Evolutionary conservation across 2,329 filamentous ascomycete species (phyloP).

Genomic region (Epichloe hybrida): DNA sequence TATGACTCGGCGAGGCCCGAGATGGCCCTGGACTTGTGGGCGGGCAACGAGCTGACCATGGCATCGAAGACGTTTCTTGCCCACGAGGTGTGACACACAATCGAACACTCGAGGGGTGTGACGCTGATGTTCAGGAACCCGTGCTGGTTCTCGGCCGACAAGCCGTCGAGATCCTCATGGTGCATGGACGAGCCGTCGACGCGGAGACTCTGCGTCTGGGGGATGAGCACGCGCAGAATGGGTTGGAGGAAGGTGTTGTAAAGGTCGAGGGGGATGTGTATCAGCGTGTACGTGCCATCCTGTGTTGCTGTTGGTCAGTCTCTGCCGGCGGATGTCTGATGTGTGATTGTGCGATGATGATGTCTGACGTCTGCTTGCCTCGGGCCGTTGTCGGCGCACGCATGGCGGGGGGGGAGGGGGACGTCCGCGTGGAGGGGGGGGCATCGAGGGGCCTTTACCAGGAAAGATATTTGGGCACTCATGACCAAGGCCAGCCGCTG

Average conservation of each 20-base stretch:
- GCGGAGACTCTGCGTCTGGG: conserved; percentile 34
- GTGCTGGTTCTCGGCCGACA: conserved; percentile 44
- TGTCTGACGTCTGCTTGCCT: not conserved
- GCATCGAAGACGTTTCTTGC: conserved; percentile 65
- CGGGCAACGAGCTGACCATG: conserved; percentile 49
- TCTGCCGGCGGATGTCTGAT: too few relatives aligned
- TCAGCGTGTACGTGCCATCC: conserved; percentile 77
- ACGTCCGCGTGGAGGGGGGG: too few relatives aligned
- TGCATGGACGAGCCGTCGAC: conserved; percentile 20
- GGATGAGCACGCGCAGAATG: conserved; percentile 73
- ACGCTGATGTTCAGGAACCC: conserved; percentile 88
- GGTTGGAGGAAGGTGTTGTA: conserved; percentile 72
- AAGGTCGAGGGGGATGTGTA: conserved; percentile 75
- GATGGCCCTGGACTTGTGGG: conserved; percentile 37
- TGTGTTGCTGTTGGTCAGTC: conserved; percentile 21
- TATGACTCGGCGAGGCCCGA: conserved; percentile 74
- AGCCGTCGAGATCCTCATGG: conserved; percentile 28
- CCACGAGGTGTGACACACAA: conserved; percentile 71
- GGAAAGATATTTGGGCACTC: conserved; percentile 44
- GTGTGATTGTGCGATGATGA: too few relatives aligned
- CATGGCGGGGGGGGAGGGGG: too few relatives aligned
- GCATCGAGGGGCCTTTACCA: conserved; percentile 24
- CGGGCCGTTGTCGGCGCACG: not conserved
- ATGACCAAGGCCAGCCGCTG: conserved; percentile 21
- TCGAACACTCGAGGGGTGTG: conserved; percentile 82